phyloP scores from a whole-genome alignment of 1,139 yeast species.

The Lodderomyces theae region DNA sequence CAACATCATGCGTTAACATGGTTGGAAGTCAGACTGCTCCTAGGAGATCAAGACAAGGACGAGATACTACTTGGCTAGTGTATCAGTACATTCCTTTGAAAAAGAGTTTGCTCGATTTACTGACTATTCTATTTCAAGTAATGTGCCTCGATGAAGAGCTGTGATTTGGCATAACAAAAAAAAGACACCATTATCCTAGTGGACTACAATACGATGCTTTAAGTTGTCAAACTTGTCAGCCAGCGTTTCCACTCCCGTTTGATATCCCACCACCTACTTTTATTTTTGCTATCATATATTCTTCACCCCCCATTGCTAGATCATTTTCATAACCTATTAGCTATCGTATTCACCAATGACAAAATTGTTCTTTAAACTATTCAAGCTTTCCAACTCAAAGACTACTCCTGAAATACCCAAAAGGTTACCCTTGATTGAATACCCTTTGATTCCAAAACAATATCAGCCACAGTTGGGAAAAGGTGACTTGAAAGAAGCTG shows the following conservation, averaged over 20 bases:
- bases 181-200: not conserved
- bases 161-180: not conserved
- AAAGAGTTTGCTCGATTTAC: too few species aligned
- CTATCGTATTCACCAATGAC: not conserved
- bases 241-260: too few species aligned
- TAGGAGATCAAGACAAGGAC: too few species aligned
- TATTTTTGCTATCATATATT: too few species aligned
- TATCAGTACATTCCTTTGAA: too few species aligned
- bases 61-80: too few species aligned
- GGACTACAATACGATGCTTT: not conserved
- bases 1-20: too few species aligned
- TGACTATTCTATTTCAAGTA: too few species aligned
- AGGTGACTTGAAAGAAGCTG: conserved; percentile 2
- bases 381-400: not conserved
- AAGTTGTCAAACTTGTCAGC: not conserved
- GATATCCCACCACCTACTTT: too few species aligned
- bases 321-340: not conserved
- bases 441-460: conserved; percentile 5
- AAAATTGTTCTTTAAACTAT: not conserved
- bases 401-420: too few species aligned
- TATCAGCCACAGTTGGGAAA: conserved; percentile 5
- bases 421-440: not conserved
- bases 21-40: too few species aligned
- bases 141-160: too few species aligned
- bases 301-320: not conserved